Base-by-base conservation (phyloP, 345 rosid species). In the Gossypium anomalum region DNA sequence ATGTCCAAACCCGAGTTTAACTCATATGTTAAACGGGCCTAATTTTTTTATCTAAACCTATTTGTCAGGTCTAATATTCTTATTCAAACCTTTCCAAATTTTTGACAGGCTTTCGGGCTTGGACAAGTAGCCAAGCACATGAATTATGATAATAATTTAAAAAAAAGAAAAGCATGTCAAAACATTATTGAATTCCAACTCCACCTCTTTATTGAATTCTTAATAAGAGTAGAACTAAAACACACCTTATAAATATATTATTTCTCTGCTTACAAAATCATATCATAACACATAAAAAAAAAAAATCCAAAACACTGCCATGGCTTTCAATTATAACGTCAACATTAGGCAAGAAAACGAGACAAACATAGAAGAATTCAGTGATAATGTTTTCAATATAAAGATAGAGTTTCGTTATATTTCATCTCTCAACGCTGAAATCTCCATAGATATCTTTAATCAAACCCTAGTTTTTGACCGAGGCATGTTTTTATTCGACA, bases 71-170 rank as follows among this genome's bases (percentile, higher is more conserved):
- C 1, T 34, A 34, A 34, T 34, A 34, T 34, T 34, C 5, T 34
- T 34, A 34, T 34, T 1, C 1, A 5, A 34, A 34, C 1, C 0
- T 5, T 34, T 34, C 0, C 4, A 34, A 34, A 34, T 4, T 34
- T 34, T 0, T 4, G 0, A 5, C 0, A 5, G 1, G 41, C 7
- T 1, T 34, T 34, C 0, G 1, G 0, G 1, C 7, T 5, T 34
- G 1, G 7, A 5, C 41, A 34, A 5, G 0, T 34, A 34, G 7
- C 41, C 0, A 0, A 34, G 0, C 7, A 34, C 41, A 5, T 34
- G 4, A 34, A 34, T 5, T 34, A 5, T 34, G 7, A 4, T 34
- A 34, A 34, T 5, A 34, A 34, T 4, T 34, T 1, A 1, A 23
- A 23, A 0, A 5, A 34, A 34, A 29, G 1, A 5, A 34, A 34